phyloP scores from a whole-genome alignment of 2,329 filamentous ascomycete species.

The Dactylellina leptospora region DNA sequence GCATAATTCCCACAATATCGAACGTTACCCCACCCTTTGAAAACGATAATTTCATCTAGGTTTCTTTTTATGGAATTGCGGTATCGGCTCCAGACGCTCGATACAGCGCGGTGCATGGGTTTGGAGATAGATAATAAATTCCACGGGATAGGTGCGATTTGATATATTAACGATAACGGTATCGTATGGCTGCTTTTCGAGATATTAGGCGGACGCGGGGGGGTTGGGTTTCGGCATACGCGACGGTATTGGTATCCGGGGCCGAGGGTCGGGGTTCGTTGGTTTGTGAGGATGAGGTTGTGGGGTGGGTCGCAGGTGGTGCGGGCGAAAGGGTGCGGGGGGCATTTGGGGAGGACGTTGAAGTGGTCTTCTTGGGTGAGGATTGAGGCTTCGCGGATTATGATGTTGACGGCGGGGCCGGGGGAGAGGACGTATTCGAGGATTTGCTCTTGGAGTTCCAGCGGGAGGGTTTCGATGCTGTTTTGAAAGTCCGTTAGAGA shows the following conservation, averaged over 20 bases:
- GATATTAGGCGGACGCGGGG: too few relatives aligned
- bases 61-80: slow-evolving; percentile 14
- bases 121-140: slow-evolving; percentile 37
- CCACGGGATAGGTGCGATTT: slow-evolving; percentile 36
- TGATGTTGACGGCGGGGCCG: slow-evolving; percentile 33
- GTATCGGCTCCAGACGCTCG: slow-evolving; percentile 14
- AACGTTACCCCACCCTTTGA: slow-evolving; percentile 10
- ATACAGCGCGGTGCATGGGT: slow-evolving; percentile 17
- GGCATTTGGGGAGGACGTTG: slow-evolving; percentile 36
- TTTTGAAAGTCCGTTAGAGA: background rate
- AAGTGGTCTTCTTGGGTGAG: slow-evolving; percentile 45
- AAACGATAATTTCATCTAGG: slow-evolving; percentile 23
- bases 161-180: slow-evolving; percentile 38
- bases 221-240: slow-evolving; percentile 24
- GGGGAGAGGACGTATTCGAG: slow-evolving; percentile 26
- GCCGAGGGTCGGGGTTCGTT: background rate
- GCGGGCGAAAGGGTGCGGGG: slow-evolving; percentile 34
- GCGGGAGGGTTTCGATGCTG: slow-evolving; percentile 41
- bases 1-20: slow-evolving; percentile 19
- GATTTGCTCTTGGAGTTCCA: slow-evolving; percentile 39
- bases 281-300: slow-evolving; percentile 1
- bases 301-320: slow-evolving; percentile 19
- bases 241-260: too few relatives aligned
- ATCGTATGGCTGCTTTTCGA: too few relatives aligned
- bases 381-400: slow-evolving; percentile 27